phyloP scores from a whole-genome alignment of 495 filamentous ascomycete species.

The Penicillium lividum region DNA sequence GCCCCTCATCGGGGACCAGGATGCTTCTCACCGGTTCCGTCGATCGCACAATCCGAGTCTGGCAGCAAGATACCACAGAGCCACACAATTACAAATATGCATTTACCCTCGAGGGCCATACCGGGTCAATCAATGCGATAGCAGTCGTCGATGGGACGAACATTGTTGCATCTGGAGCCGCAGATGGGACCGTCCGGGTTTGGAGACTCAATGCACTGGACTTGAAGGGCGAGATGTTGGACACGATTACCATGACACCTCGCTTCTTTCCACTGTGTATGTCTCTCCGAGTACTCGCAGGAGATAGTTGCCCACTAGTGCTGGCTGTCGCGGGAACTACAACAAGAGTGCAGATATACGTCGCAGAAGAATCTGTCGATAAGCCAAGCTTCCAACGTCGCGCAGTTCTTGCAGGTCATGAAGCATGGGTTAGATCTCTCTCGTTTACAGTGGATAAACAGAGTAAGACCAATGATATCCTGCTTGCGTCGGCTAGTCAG shows the following conservation, averaged over 20 bases:
- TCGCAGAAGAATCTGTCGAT: constrained; percentile 43
- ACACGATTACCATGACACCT: constrained; percentile 72
- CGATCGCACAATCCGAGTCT: constrained; percentile 76
- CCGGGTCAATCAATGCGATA: constrained; percentile 77
- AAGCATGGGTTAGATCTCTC: constrained; percentile 90
- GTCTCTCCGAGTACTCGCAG: constrained; percentile 61
- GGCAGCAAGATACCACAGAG: constrained; percentile 45
- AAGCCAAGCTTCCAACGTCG: constrained; percentile 63
- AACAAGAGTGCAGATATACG: constrained; percentile 74
- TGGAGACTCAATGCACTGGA: constrained; percentile 60
- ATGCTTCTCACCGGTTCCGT: constrained; percentile 78
- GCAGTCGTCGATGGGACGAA: constrained; percentile 52
- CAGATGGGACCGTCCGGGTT: constrained; percentile 80
- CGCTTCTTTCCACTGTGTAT: constrained; percentile 79
- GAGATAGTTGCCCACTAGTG: constrained; percentile 51
- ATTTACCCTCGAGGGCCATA: constrained; percentile 61
- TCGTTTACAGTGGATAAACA: constrained; percentile 68
- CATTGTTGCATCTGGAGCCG: constrained; percentile 70
- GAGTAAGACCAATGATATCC: constrained; percentile 60
- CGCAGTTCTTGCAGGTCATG: constrained; percentile 83
- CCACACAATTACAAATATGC: constrained; percentile 40
- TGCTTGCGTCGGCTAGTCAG: constrained; percentile 92
- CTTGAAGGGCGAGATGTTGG: constrained; percentile 50
- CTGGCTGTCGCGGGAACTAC: constrained; percentile 85
- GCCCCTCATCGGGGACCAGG: constrained; percentile 43